These are phyloP conservation scores for Aspergillus hiratsukae DNA, from an alignment of 2,329 filamentous ascomycete genomes.

Conservation along the genomic window DNA sequence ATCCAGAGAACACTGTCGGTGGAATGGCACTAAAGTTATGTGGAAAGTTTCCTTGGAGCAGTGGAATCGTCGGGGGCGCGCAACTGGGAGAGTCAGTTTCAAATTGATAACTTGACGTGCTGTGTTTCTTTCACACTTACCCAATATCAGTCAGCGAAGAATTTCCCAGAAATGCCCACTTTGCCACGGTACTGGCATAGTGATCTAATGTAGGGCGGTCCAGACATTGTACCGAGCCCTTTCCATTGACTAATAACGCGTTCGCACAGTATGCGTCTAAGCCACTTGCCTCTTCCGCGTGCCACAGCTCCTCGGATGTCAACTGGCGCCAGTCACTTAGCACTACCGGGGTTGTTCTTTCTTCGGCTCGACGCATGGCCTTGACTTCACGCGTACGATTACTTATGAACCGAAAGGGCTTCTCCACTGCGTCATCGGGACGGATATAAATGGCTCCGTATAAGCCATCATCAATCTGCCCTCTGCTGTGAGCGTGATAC, in stretches of 20 bases:
- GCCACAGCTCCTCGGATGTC: constrained; percentile 43
- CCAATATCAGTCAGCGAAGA: constrained; percentile 17
- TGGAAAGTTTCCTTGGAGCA: constrained; percentile 12
- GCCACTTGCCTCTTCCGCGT: constrained; percentile 21
- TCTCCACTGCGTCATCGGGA: constrained; percentile 29
- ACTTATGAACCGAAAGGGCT: constrained; percentile 49
- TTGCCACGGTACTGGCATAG: constrained; percentile 21
- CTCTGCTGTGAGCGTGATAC: constrained; percentile 54
- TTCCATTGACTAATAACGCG: constrained; percentile 56
- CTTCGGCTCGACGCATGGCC: constrained; percentile 48
- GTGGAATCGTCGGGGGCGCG: constrained; percentile 10
- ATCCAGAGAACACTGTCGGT: constrained; percentile 31
- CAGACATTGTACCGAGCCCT: constrained; percentile 52
- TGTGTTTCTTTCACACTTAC: constrained; percentile 1
- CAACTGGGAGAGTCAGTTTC: constrained; percentile 11
- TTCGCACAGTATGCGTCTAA: constrained; percentile 53
- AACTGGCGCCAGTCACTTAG: constrained; percentile 54
- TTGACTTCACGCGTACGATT: constrained; percentile 30
- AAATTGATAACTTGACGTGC: neutral
- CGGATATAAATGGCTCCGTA: constrained; percentile 53
- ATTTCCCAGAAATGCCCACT: constrained; percentile 10
- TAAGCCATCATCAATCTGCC: constrained; percentile 56
- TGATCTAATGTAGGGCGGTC: constrained; percentile 39
- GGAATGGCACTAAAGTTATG: constrained; percentile 23
- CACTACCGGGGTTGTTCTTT: constrained; percentile 43